Percentiles rank a stretch among this genome's conserved stretches.
These are phyloP conservation scores for Physaria fendleri DNA, from an alignment of 345 rosid genomes.

Conservation along the genomic window DNA sequence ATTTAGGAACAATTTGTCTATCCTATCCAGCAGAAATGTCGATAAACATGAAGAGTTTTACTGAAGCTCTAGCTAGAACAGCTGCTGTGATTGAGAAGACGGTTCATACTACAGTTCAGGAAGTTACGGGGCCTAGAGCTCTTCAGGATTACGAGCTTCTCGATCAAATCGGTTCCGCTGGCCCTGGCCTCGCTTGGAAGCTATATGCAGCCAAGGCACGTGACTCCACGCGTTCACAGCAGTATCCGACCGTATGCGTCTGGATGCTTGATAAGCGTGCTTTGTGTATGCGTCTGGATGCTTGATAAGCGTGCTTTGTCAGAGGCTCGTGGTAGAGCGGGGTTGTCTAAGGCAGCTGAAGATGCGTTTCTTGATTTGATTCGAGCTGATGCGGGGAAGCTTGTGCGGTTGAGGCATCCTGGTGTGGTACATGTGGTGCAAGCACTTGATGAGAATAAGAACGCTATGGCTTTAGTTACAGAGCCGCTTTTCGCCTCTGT, in stretches of 20 bases:
- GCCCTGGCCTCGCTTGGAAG: slow-evolving; percentile 96
- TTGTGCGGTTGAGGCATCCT: slow-evolving; percentile 89
- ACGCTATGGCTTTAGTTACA: slow-evolving; percentile 94
- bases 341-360: slow-evolving; percentile 77
- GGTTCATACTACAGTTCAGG: slow-evolving; percentile 94
- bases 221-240: slow-evolving; percentile 65
- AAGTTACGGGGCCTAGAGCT: slow-evolving; percentile 88
- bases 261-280: slow-evolving; percentile 90
- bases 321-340: slow-evolving; percentile 73
- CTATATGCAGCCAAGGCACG: slow-evolving; percentile 73
- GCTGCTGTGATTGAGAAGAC: slow-evolving; percentile 96
- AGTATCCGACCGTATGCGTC: slow-evolving; percentile 87
- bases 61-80: slow-evolving; percentile 94
- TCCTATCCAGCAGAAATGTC: slow-evolving; percentile 44
- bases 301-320: slow-evolving; percentile 78
- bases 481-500: slow-evolving; percentile 92
- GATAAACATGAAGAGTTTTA: slow-evolving; percentile 80
- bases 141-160: slow-evolving; percentile 90
- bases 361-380: slow-evolving; percentile 77
- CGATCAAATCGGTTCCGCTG: slow-evolving; percentile 97
- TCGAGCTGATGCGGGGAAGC: slow-evolving; percentile 73
- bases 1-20: neutral
- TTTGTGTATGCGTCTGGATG: slow-evolving; percentile 85
- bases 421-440: slow-evolving; percentile 97
- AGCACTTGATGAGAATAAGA: slow-evolving; percentile 89